Base-by-base conservation (phyloP, 768 basidiomycete genomes). In the Tubosaeta brunneosetosa region DNA sequence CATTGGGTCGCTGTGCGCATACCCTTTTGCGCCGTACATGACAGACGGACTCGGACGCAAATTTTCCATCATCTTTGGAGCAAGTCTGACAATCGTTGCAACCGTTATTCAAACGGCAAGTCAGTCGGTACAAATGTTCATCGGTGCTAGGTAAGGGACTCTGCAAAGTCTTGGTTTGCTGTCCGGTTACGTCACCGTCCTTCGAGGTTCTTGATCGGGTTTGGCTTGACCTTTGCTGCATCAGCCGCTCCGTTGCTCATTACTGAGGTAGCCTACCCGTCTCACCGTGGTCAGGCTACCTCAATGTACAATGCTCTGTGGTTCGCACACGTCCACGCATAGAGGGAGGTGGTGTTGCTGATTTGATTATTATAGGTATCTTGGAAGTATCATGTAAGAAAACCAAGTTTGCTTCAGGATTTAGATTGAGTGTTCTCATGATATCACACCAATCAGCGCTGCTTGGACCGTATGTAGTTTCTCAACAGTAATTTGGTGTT, bases 381-480 rank as follows among this genome's bases (percentile, higher is more conserved):
- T 68, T 55, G 71, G 71, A 12, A 65, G 66, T 48, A 66, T 71
- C 53, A 61, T 65, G 70, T 69, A 55, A 56, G 71, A 47, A 6
- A 16, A 29, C 44, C 31, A 12, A 7, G 3, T 16, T 13, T 25
- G 40, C 6, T 27, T 12, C 11, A 7, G 8, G 13, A 9, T 25
- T 17, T 26, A 14, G 8, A 25, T 7, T 34, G 19, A 31, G 25
- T 2, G 3, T 10, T 22, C 27, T n/a, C n/a, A n/a, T n/a, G n/a
- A 26, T 7, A 29, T 38, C 3, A 29, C 26, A 11, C 7, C 17
- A 1, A 25, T 32, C 8, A 80, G 79, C 49, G 81, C 87, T 40
- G 86, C 86, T 11, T 91, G 87, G 88, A 76, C 85, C 0, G 55
- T 57, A 42, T 22, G 50, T 43, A n/a, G 34, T 22, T 33, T 49